Percentiles rank a stretch among this genome's conserved stretches.
These are phyloP conservation scores for Leishmania aethiopica DNA, from an alignment of 208 protist genomes.

Conservation along the genomic window DNA sequence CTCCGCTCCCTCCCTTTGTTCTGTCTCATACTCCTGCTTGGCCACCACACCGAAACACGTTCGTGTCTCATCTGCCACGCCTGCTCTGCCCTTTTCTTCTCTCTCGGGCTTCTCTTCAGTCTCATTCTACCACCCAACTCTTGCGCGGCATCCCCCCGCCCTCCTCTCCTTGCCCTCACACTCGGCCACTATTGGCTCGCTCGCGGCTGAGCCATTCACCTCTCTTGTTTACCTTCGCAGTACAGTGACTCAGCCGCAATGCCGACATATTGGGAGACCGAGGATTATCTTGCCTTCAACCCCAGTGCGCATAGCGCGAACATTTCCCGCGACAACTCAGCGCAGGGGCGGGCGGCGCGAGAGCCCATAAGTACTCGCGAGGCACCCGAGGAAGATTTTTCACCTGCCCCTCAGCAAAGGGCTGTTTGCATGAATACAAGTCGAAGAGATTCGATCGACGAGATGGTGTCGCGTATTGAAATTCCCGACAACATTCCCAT, in stretches of 20 bases:
- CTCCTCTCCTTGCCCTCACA: neutral
- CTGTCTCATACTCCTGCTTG: neutral
- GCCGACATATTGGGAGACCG: neutral
- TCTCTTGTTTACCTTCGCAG: neutral
- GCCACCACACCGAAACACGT: neutral
- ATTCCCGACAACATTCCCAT: conserved; percentile 59
- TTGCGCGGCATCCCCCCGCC: neutral
- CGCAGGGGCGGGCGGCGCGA: neutral
- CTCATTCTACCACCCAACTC: neutral
- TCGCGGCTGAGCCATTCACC: too few relatives aligned
- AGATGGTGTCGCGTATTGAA: conserved; percentile 28
- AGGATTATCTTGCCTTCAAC: neutral
- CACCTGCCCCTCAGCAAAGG: neutral
- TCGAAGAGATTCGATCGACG: conserved; percentile 24
- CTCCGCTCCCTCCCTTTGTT: neutral
- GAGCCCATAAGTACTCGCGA: conserved; percentile 5
- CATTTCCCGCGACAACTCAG: neutral
- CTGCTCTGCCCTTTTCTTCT: neutral
- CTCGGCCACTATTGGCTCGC: neutral
- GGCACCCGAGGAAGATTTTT: neutral
- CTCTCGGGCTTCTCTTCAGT: neutral
- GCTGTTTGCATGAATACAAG: neutral
- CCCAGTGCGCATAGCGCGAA: neutral
- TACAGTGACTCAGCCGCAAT: neutral
- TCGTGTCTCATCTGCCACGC: neutral